A percentile compares a stretch with the other conserved stretches of the same genome.
phyloP scores from a whole-genome alignment of 306 rosid species.

The Albizia julibrissin region DNA sequence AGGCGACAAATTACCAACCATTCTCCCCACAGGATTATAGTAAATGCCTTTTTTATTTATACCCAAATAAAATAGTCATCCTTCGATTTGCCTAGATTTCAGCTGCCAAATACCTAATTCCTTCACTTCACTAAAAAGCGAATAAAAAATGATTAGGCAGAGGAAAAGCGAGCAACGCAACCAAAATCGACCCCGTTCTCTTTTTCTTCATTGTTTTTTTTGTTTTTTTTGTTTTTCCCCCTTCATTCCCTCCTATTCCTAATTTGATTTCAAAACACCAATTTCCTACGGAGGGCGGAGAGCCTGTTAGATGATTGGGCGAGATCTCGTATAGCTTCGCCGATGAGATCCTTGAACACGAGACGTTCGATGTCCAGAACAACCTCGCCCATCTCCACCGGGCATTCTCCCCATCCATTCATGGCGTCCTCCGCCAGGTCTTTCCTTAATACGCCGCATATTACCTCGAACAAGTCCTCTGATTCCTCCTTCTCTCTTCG shows the following conservation, averaged over 20 bases:
- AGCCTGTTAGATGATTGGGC: constrained; percentile 35
- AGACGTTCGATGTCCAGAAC: constrained; percentile 83
- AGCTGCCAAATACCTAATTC: constrained; percentile 32
- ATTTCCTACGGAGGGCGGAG: constrained; percentile 59
- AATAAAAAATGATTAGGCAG: neutral
- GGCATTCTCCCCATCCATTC: constrained; percentile 65
- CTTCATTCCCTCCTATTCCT: constrained; percentile 25
- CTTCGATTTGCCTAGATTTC: constrained; percentile 47
- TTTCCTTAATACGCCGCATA: constrained; percentile 68
- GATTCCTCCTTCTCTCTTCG: constrained; percentile 61
- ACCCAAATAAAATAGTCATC: constrained; percentile 10
- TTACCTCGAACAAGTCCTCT: constrained; percentile 67
- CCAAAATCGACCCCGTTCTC: constrained; percentile 11
- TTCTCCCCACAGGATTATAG: neutral
- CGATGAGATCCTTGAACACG: constrained; percentile 80
- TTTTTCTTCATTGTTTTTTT: neutral
- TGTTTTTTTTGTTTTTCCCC: neutral
- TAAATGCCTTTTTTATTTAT: constrained; percentile 19
- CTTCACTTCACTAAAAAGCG: constrained; percentile 24
- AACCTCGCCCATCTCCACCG: constrained; percentile 66
- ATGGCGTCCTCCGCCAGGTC: constrained; percentile 65
- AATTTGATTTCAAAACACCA: constrained; percentile 62
- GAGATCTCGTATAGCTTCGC: constrained; percentile 74
- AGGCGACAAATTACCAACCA: constrained; percentile 21
- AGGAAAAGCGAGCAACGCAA: constrained; percentile 3